These are phyloP conservation scores for Caryopteris hybrid DNA, from an alignment of 305 asterid genomes.

Conservation along the genomic window DNA sequence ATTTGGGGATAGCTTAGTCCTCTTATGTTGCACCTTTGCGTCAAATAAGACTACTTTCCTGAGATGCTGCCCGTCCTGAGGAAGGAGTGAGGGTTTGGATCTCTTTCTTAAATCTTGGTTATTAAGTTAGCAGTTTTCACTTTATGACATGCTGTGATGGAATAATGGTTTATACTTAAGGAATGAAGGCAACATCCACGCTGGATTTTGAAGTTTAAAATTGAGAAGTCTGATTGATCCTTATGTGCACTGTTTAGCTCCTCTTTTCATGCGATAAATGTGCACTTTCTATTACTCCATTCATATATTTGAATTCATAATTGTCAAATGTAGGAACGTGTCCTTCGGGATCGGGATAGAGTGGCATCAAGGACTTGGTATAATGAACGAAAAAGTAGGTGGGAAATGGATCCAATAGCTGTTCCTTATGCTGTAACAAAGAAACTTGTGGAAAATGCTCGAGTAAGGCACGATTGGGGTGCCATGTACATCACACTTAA, in stretches of 20 bases:
- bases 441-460: constrained; percentile 83
- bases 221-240: neutral
- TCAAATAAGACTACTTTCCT: neutral
- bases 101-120: neutral
- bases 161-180: neutral
- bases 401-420: constrained; percentile 97
- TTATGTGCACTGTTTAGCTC: constrained; percentile 14
- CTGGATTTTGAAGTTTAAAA: neutral
- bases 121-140: neutral
- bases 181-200: neutral
- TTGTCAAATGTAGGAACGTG: constrained; percentile 51
- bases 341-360: constrained; percentile 93
- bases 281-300: constrained; percentile 15
- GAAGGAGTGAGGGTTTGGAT: neutral
- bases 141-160: constrained; percentile 7
- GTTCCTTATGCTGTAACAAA: constrained; percentile 90
- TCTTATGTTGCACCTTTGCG: neutral
- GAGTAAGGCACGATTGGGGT: constrained; percentile 97
- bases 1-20: neutral
- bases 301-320: constrained; percentile 16
- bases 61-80: neutral
- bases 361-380: constrained; percentile 85
- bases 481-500: constrained; percentile 75
- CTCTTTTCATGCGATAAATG: constrained; percentile 18
- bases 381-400: constrained; percentile 69